Conservation (phyloP, 805 yeast species). For the Tetrapisispora fleetii region DNA sequence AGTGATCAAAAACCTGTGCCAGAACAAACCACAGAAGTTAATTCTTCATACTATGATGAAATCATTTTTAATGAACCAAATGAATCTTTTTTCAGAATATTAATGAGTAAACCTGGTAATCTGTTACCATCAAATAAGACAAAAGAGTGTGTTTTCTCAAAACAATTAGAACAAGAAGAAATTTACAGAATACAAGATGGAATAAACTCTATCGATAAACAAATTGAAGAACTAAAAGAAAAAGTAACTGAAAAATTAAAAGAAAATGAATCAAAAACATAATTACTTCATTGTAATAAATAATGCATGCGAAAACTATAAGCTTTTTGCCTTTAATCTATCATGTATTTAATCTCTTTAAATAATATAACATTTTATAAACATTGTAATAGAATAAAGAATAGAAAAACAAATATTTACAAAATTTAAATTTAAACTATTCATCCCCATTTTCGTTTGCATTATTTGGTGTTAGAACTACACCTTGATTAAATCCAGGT, state of each 20-base stretch:
- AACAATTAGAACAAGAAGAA: slow-evolving; percentile 56
- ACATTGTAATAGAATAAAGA: not conserved
- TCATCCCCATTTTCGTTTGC: not conserved
- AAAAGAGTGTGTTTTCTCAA: slow-evolving; percentile 32
- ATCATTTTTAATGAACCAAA: slow-evolving; percentile 93
- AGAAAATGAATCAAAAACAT: not conserved
- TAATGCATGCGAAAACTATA: not conserved
- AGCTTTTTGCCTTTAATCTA: not conserved
- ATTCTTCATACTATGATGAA: slow-evolving; percentile 71
- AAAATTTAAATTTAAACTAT: not conserved
- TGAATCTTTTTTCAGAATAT: slow-evolving; percentile 68
- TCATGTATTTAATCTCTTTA: not conserved
- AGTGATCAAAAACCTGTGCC: slow-evolving; percentile 11
- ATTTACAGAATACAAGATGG: slow-evolving; percentile 44
- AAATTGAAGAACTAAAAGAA: slow-evolving; percentile 35
- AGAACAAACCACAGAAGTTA: slow-evolving; percentile 35
- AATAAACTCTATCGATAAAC: slow-evolving; percentile 34
- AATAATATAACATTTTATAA: no score
- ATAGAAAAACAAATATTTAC: not conserved
- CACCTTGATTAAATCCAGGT: slow-evolving; percentile 1
- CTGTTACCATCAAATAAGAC: slow-evolving; percentile 35
- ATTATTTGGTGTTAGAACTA: not conserved
- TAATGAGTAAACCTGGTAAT: slow-evolving; percentile 60
- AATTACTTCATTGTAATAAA: not conserved
- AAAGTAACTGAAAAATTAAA: slow-evolving; percentile 26